A percentile compares a stretch with the other conserved stretches of the same genome.
phyloP scores from a whole-genome alignment of 768 basidiomycete species.

The Lactarius deliciosus region DNA sequence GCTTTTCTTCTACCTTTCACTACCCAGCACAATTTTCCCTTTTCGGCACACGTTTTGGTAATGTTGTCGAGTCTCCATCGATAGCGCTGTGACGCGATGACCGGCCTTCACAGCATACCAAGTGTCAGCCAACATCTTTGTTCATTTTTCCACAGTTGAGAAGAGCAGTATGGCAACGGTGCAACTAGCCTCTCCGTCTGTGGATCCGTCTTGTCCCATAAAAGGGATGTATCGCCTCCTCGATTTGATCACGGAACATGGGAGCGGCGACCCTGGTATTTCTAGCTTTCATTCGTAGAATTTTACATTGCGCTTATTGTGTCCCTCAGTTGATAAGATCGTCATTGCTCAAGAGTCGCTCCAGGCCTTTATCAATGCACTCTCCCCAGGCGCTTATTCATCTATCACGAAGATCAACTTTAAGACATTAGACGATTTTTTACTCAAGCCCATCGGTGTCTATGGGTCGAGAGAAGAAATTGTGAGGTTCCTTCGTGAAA shows the following conservation, averaged over 20 bases:
- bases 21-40: too few relatives aligned
- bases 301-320: neutral
- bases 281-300: slow-evolving; percentile 19
- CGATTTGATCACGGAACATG: slow-evolving; percentile 51
- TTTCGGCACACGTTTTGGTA: too few relatives aligned
- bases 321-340: slow-evolving; percentile 52
- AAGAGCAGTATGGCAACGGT: neutral
- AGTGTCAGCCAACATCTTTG: too few relatives aligned
- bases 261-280: slow-evolving; percentile 53
- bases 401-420: slow-evolving; percentile 58
- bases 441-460: slow-evolving; percentile 51
- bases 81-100: too few relatives aligned
- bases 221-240: slow-evolving; percentile 50
- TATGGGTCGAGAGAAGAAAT: slow-evolving; percentile 49
- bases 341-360: slow-evolving; percentile 55
- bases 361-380: slow-evolving; percentile 45
- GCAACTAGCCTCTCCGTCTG: neutral
- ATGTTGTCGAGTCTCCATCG: too few relatives aligned
- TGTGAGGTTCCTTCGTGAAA: slow-evolving; percentile 39
- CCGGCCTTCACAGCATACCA: too few relatives aligned
- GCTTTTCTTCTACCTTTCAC: too few relatives aligned
- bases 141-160: neutral
- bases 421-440: slow-evolving; percentile 45
- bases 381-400: slow-evolving; percentile 50
- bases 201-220: slow-evolving; percentile 31